Conservation (phyloP, 106 monocot genomes). For the Narthecium ossifragum region DNA sequence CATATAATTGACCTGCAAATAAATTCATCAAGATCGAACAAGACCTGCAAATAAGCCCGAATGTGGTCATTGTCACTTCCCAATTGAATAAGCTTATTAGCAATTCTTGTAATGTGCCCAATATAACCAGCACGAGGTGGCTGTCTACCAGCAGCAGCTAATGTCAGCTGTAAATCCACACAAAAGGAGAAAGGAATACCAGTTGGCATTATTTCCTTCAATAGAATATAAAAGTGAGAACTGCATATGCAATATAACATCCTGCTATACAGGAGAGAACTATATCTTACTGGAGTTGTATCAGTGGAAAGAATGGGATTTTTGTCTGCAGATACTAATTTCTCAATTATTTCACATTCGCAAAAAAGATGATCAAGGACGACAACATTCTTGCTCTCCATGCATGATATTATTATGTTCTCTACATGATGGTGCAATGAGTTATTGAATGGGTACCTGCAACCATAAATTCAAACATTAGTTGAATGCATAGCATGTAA, state of each 20-base stretch:
- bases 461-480: constrained; percentile 1
- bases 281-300: constrained; percentile 20
- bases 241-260: too few species aligned
- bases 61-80: constrained; percentile 32
- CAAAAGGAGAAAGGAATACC: neutral
- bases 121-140: constrained; percentile 41
- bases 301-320: constrained; percentile 22
- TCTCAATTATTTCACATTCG: constrained; percentile 31
- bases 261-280: too few species aligned
- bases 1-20: too few species aligned
- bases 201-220: too few species aligned
- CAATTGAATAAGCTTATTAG: constrained; percentile 40
- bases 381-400: constrained; percentile 32
- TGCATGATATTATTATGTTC: constrained; percentile 28
- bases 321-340: constrained; percentile 38
- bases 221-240: too few species aligned
- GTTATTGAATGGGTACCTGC: constrained; percentile 58
- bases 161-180: constrained; percentile 24
- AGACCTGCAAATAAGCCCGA: constrained; percentile 33
- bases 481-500: neutral
- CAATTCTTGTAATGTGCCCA: constrained; percentile 49
- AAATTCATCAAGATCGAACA: too few species aligned
- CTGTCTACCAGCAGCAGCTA: constrained; percentile 27
- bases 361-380: constrained; percentile 35
- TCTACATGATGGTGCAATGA: constrained; percentile 47